These are phyloP conservation scores for Hemisphaericaspora xylanilytica DNA, from an alignment of 1,139 yeast genomes.

Conservation along the genomic window DNA sequence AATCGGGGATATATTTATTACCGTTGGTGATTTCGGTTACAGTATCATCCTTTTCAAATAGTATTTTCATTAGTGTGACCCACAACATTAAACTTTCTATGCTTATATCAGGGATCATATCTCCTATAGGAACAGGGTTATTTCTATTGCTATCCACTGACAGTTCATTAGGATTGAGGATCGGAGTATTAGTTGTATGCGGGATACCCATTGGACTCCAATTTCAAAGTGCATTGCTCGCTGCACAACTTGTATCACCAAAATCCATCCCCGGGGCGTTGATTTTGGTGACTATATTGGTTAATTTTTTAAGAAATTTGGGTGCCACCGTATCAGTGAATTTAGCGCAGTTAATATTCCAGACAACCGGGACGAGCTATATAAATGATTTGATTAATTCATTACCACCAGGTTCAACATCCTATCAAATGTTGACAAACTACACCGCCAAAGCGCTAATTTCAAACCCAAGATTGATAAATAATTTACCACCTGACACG, in stretches of 20 bases:
- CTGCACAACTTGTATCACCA: slow-evolving; percentile 58
- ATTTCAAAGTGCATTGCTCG: slow-evolving; percentile 51
- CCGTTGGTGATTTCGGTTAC: slow-evolving; percentile 56
- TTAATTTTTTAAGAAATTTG: slow-evolving; percentile 45
- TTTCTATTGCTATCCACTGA: slow-evolving; percentile 37
- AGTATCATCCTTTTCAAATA: slow-evolving; percentile 44
- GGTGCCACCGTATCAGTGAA: slow-evolving; percentile 51
- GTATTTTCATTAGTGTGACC: slow-evolving; percentile 45
- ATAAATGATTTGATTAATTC: slow-evolving; percentile 16
- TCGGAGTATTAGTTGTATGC: slow-evolving; percentile 53
- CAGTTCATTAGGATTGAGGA: slow-evolving; percentile 35
- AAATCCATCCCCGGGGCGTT: slow-evolving; percentile 46
- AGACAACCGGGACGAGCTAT: slow-evolving; percentile 25
- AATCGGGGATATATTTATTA: slow-evolving; percentile 57
- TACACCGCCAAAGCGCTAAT: slow-evolving; percentile 23
- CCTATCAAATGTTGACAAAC: slow-evolving; percentile 17
- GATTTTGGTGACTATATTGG: slow-evolving; percentile 48
- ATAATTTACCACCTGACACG: slow-evolving; percentile 23
- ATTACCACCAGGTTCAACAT: slow-evolving; percentile 17
- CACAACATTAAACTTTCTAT: slow-evolving; percentile 50
- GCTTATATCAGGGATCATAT: slow-evolving; percentile 40
- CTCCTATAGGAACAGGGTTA: slow-evolving; percentile 54
- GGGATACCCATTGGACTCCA: slow-evolving; percentile 57
- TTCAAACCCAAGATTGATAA: slow-evolving; percentile 29
- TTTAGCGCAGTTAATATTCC: slow-evolving; percentile 48